phyloP scores from a whole-genome alignment of 2,329 filamentous ascomycete species.

The Talaromyces sp. region DNA sequence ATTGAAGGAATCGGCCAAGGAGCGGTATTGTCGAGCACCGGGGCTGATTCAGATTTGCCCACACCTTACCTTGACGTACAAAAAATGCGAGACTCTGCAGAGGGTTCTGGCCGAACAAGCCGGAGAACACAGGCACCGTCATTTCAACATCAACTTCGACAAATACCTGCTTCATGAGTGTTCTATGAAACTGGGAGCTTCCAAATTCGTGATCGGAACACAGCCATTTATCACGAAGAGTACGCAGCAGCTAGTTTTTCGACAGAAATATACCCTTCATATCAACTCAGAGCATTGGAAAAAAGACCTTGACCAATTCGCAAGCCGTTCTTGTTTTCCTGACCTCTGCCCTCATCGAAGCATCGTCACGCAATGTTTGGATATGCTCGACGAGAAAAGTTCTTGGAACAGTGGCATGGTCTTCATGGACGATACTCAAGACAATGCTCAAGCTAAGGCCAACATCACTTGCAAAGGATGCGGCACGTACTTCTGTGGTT shows the following conservation, averaged over 20 bases:
- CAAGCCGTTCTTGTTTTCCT: not conserved
- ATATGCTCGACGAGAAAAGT: not conserved
- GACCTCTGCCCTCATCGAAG: constrained; percentile 13
- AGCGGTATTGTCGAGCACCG: constrained; percentile 9
- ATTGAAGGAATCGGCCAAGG: not conserved
- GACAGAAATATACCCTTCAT: not conserved
- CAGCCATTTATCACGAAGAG: not conserved
- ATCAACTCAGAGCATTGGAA: not conserved
- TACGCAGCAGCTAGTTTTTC: not conserved
- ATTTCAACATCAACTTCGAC: not conserved
- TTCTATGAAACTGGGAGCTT: not conserved
- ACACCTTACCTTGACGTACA: constrained; percentile 12
- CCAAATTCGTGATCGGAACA: not conserved
- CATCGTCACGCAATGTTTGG: constrained; percentile 7
- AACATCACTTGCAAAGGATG: constrained; percentile 1
- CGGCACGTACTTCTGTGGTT: not conserved
- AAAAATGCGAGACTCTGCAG: constrained; percentile 6
- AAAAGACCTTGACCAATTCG: not conserved
- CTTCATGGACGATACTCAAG: not conserved
- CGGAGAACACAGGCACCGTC: not conserved
- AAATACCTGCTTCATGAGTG: constrained; percentile 7
- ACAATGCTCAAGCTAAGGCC: not conserved
- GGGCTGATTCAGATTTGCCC: constrained; percentile 10
- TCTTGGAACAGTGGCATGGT: not conserved
- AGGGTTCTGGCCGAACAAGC: not conserved